phyloP scores from a whole-genome alignment of 2,329 filamentous ascomycete genomes.

The Penicillium sp. region DNA sequence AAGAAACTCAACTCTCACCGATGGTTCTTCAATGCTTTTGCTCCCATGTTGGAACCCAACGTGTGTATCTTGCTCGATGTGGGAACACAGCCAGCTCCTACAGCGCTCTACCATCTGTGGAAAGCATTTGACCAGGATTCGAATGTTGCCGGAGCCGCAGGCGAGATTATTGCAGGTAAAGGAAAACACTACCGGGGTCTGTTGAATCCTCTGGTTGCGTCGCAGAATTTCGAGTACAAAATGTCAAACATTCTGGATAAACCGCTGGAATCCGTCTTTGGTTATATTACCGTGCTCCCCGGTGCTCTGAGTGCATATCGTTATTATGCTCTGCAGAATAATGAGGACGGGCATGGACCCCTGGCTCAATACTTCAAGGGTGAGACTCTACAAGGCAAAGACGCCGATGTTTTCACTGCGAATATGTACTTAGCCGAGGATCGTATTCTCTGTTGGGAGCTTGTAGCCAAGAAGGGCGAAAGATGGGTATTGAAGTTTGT shows the following conservation, averaged over 20 bases:
- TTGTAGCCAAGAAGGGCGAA: slow-evolving; percentile 91
- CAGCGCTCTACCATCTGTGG: slow-evolving; percentile 95
- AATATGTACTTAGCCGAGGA: slow-evolving; percentile 99
- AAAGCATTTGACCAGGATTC: slow-evolving; percentile 98
- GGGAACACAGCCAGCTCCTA: slow-evolving; percentile 83
- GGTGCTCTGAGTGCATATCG: slow-evolving; percentile 93
- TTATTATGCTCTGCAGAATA: slow-evolving; percentile 93
- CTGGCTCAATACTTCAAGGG: slow-evolving; percentile 99
- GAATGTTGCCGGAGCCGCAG: slow-evolving; percentile 92
- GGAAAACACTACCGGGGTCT: slow-evolving; percentile 74
- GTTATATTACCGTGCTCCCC: slow-evolving; percentile 94
- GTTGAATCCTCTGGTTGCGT: slow-evolving; percentile 89
- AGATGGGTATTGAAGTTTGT: slow-evolving; percentile 98
- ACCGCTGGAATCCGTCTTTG: slow-evolving; percentile 92
- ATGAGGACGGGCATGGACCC: slow-evolving; percentile 90
- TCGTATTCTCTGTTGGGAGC: slow-evolving; percentile 96
- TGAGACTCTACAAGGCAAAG: slow-evolving; percentile 90
- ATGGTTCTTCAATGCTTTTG: slow-evolving; percentile 99
- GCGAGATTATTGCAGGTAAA: slow-evolving; percentile 97
- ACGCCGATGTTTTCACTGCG: slow-evolving; percentile 94
- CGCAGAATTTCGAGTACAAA: slow-evolving; percentile 99
- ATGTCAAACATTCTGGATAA: slow-evolving; percentile 99
- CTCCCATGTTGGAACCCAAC: slow-evolving; percentile 85
- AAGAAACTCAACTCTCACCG: slow-evolving; percentile 98
- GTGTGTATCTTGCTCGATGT: slow-evolving; percentile 96